phyloP scores from a whole-genome alignment of 2,329 filamentous ascomycete genomes.

The Penicillium paneum region DNA sequence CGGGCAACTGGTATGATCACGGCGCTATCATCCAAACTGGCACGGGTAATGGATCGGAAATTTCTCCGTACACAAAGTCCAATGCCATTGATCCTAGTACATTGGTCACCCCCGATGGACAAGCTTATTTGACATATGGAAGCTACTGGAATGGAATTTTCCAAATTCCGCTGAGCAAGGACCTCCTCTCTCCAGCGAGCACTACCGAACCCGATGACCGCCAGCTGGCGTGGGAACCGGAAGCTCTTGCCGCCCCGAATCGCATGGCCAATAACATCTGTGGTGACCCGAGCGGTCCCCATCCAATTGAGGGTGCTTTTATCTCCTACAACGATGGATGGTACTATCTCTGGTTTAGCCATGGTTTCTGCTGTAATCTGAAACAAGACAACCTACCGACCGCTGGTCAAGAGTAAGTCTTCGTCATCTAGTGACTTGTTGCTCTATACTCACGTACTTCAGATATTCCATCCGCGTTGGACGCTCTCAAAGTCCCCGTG shows the following conservation, averaged over 20 bases:
- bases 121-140: slow-evolving; percentile 59
- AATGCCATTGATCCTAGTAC: slow-evolving; percentile 62
- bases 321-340: slow-evolving; percentile 29
- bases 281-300: slow-evolving; percentile 29
- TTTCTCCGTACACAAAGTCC: slow-evolving; percentile 43
- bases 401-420: slow-evolving; percentile 49
- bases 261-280: slow-evolving; percentile 26
- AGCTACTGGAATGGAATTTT: slow-evolving; percentile 68
- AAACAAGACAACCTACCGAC: slow-evolving; percentile 42
- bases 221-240: slow-evolving; percentile 32
- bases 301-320: slow-evolving; percentile 34
- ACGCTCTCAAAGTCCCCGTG: slow-evolving; percentile 51
- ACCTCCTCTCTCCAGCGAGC: slow-evolving; percentile 23
- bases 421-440: not conserved
- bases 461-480: slow-evolving; percentile 64
- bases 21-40: slow-evolving; percentile 36
- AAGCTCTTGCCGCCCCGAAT: slow-evolving; percentile 16
- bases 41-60: slow-evolving; percentile 26
- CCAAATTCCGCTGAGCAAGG: slow-evolving; percentile 51
- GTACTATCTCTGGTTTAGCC: slow-evolving; percentile 39
- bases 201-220: slow-evolving; percentile 23
- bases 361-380: slow-evolving; percentile 34
- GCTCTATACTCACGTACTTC: not conserved
- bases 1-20: slow-evolving; percentile 37
- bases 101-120: slow-evolving; percentile 36